Base-by-base conservation (phyloP, 345 rosid species). In the Durio zibethinus region DNA sequence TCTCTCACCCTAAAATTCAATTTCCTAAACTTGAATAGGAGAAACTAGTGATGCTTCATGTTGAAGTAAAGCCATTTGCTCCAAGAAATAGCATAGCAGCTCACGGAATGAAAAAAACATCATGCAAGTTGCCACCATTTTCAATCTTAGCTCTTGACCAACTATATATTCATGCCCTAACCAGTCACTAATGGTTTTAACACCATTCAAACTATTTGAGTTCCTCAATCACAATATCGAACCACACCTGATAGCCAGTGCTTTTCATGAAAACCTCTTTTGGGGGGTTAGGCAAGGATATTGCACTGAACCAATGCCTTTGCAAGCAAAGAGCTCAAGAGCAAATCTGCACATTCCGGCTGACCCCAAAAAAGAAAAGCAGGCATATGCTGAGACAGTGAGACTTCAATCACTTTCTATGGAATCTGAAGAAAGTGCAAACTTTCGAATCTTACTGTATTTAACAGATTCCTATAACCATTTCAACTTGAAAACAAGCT, bases 401-500 rank as follows among this genome's bases (percentile, higher is more conserved):
- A 36, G 48, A 57, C 52, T 40, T 38, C 52, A 36, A 4, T 59
- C 77, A 23, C 40, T 42, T 74, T 57, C 50, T 59, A 42, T 16
- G 7, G 53, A 74, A 74, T 27, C 53, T 43, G 68, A 20, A 33
- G 62, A 48, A 54, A 73, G 47, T 29, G 27, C 42, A 16, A 59
- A 40, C 76, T 56, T 36, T 65, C 54, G 52, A 73, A 25, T 25
- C 38, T 15, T 56, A 36, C 2, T 21, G 67, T 40, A 60, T 25
- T 60, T 56, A 16, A 52, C 18, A 71, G 56, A 57, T 43, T 59
- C 33, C 65, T 74, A 42, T 21, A 9, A 27, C 15, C 38, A 61
- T 45, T 63, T 61, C 29, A 62, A 75, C 61, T 74, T 54, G 67
- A 57, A 74, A 35, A 57, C 36, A 57, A 27, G 66, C 52, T 52